Percentiles rank a stretch among this genome's conserved stretches.
Conservation (phyloP, 1,284 basidiomycete species). For the Boletus semigastroideus region DNA sequence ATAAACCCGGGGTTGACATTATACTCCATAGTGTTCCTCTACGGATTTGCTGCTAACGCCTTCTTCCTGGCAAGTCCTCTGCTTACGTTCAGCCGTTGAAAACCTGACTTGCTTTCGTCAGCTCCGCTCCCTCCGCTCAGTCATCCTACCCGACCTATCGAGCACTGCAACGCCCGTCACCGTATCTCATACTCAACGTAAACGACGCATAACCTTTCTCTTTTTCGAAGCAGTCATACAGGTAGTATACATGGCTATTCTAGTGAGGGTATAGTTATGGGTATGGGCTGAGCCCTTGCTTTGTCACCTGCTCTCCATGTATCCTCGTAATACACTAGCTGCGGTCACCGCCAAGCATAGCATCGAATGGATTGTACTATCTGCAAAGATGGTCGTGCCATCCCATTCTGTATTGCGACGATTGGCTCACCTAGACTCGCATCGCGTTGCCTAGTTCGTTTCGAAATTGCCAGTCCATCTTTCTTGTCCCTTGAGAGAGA, state of each 20-base stretch:
- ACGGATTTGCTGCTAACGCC: slow-evolving; percentile 85
- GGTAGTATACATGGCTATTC: slow-evolving; percentile 77
- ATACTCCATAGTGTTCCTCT: slow-evolving; percentile 75
- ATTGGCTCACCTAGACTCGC: no score
- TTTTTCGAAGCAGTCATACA: slow-evolving; percentile 80
- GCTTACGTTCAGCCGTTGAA: not conserved
- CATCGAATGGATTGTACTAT: not conserved
- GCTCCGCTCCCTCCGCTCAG: slow-evolving; percentile 89
- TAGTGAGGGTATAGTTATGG: slow-evolving; percentile 55
- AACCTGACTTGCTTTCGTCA: slow-evolving; percentile 31
- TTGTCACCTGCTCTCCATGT: not conserved
- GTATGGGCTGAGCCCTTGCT: not conserved
- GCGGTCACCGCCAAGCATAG: not conserved
- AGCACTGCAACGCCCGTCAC: slow-evolving; percentile 48
- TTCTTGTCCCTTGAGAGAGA: no score
- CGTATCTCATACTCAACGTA: slow-evolving; percentile 77
- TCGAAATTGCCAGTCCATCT: no score
- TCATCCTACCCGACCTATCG: slow-evolving; percentile 70
- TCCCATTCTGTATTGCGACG: no score
- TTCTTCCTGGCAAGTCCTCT: slow-evolving; percentile 82
- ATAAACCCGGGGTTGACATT: slow-evolving; percentile 61
- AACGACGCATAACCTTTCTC: slow-evolving; percentile 78
- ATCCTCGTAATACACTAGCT: not conserved
- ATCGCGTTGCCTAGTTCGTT: no score
- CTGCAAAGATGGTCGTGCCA: no score